Base-by-base conservation (phyloP, 805 yeast genomes). In the Saturnispora sanitii region DNA sequence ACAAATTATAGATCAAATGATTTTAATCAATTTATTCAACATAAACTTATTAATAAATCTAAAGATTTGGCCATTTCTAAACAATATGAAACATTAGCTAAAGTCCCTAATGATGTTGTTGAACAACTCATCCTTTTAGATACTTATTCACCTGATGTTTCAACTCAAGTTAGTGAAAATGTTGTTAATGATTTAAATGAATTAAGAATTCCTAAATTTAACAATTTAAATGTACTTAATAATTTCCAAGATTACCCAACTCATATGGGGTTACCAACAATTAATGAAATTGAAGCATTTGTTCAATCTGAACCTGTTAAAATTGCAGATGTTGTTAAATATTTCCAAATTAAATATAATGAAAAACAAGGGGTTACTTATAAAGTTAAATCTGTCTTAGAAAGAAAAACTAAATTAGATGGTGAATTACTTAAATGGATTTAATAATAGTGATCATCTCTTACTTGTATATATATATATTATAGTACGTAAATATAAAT, bases 231-330 rank as follows among this genome's bases (percentile, higher is more conserved):
- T 4, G 44, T 64, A 33, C 56, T 69, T 36, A 64, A 67, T 35
- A 54, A 67, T 38, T 62, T 53, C 56, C 56, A 55, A 31, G 47
- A 57, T 17, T 75, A 75, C 49, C 86, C 87, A 28, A 74, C 73
- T 53, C 48, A 49, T 4, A 81, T 76, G 70, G 95, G 94, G 23
- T 68, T 92, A 49, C 97, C 97, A 38, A 66, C 75, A 11, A 85
- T 82, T 60, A 47, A 57, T 28, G 82, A 77, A 45, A 68, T 90
- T 43, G 72, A 71, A 52, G 65, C 66, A 38, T 84, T 72, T 58
- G 75, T 88, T 41, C 74, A 75, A 23, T 94, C 94, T 16, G 70
- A 79, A 32, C 77, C 82, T 56, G 81, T 79, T 15, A 77, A 90
- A 2, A 77, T 73, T 45, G 60, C 63, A 35, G 94, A 83, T 49